phyloP scores from a whole-genome alignment of 495 filamentous ascomycete species.

The Friedmanniomyces endolithicus region DNA sequence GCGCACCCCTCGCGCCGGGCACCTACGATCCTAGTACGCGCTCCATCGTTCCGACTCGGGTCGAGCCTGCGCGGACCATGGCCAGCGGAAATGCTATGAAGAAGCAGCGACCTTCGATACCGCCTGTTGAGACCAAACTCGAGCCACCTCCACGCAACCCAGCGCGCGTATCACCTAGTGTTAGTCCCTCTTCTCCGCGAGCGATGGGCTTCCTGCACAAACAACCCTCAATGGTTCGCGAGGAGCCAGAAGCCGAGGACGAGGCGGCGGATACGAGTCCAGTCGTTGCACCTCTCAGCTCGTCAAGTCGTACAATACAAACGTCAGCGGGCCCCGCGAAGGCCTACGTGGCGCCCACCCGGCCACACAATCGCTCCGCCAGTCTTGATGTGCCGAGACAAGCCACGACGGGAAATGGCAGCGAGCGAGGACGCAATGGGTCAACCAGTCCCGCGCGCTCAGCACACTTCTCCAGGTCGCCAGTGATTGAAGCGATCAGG shows the following conservation, averaged over 20 bases:
- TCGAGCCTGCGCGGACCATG: neutral
- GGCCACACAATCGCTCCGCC: constrained; percentile 8
- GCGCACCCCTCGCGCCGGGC: neutral
- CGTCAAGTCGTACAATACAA: constrained; percentile 5
- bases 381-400: constrained; percentile 14
- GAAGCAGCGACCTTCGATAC: constrained; percentile 30
- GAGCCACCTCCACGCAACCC: constrained; percentile 19
- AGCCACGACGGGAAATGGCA: neutral
- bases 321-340: no score
- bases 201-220: constrained; percentile 25
- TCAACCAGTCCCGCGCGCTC: constrained; percentile 48
- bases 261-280: constrained; percentile 6
- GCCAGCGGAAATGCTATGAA: constrained; percentile 33
- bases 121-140: constrained; percentile 37
- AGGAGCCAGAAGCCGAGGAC: constrained; percentile 44
- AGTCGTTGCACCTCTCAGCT: no score
- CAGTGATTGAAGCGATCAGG: constrained; percentile 40
- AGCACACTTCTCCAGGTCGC: constrained; percentile 57
- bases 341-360: constrained; percentile 1
- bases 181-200: constrained; percentile 10
- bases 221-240: constrained; percentile 50
- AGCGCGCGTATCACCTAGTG: constrained; percentile 1
- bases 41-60: constrained; percentile 37
- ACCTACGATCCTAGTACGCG: constrained; percentile 47
- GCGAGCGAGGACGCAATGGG: constrained; percentile 7